These are phyloP conservation scores for Tolypocladium tundrense DNA, from an alignment of 2,329 filamentous ascomycete species.

Conservation along the genomic window DNA sequence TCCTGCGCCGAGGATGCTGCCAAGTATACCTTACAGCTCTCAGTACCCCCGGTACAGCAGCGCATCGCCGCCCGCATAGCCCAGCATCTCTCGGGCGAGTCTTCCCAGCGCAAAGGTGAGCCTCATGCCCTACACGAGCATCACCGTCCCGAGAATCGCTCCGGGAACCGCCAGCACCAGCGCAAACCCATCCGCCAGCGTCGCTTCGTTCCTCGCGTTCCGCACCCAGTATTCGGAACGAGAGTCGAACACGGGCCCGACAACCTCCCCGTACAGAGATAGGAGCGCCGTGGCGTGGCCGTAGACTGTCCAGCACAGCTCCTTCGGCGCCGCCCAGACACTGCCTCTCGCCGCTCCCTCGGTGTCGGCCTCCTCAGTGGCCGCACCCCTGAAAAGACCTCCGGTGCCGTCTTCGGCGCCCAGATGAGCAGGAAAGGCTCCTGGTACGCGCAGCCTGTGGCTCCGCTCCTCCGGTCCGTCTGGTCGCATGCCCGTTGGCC, in stretches of 20 bases:
- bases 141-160: slow-evolving; percentile 11
- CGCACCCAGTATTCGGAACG: slow-evolving; percentile 24
- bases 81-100: slow-evolving; percentile 4
- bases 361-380: background rate
- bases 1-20: too few relatives aligned
- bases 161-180: slow-evolving; percentile 17
- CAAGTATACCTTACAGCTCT: background rate
- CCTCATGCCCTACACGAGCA: slow-evolving; percentile 16
- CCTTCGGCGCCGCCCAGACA: background rate
- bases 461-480: background rate
- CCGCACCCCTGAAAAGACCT: slow-evolving; percentile 13
- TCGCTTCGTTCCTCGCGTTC: slow-evolving; percentile 11
- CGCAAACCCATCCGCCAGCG: slow-evolving; percentile 12
- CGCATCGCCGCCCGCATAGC: background rate
- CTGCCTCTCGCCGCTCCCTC: background rate
- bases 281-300: slow-evolving; percentile 7
- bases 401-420: slow-evolving; percentile 17
- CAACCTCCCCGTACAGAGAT: slow-evolving; percentile 23
- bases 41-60: background rate
- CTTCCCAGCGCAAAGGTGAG: slow-evolving; percentile 9
- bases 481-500: background rate
- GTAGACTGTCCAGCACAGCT: slow-evolving; percentile 4
- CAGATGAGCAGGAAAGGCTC: slow-evolving; percentile 16
- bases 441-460: slow-evolving; percentile 11
- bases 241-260: slow-evolving; percentile 28